Evolutionary conservation across 805 yeast genomes (phyloP), one percentile per base, ranked within the genome.

Genomic region (Candida nanaspora): DNA sequence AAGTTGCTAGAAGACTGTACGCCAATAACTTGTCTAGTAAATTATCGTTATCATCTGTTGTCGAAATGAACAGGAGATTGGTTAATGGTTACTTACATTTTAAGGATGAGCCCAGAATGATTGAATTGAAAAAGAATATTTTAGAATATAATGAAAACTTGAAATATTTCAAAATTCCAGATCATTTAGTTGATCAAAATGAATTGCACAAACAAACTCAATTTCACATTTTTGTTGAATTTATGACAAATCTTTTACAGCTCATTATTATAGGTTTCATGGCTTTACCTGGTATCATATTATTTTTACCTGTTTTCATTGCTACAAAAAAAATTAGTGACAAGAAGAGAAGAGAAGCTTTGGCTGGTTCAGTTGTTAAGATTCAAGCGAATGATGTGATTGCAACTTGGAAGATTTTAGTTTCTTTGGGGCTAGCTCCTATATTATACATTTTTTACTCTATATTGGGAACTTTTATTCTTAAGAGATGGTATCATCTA

Each of bases 351-450:
- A 68, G 63, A 42, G 73, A 76, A 36, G 98, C 98, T 0, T 69
- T 93, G 45, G 89, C 88, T 10, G 81, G 74, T 7, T 88, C 97
- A 0, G 74, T 88, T 0, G 98, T 93, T 19, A 93, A 93, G 59
- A 81, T 93, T 45, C 80, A 80, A 55, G 98, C 95, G 15, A 82
- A 80, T 42, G 98, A 93, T 61, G 97, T 93, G 21, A 76, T 93
- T 44, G 98, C 98, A 2, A 89, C 98, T 1, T 93, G 98, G 98
- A 93, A 93, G 62, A 82, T 93, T 36, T 68, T 93, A 47, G 87
- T 91, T 31, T 80, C 89, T 27, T 74, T 93, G 75, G 94, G 91
- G 5, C 65, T 86, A 40, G 94, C 97, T 0, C 98, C 98, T 2
- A 59, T 86, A 33, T 66, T 93, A 23, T 93, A 91, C 66, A 76